Conservation (phyloP, 176 grass and related monocot species). For the Puya raimondii region DNA sequence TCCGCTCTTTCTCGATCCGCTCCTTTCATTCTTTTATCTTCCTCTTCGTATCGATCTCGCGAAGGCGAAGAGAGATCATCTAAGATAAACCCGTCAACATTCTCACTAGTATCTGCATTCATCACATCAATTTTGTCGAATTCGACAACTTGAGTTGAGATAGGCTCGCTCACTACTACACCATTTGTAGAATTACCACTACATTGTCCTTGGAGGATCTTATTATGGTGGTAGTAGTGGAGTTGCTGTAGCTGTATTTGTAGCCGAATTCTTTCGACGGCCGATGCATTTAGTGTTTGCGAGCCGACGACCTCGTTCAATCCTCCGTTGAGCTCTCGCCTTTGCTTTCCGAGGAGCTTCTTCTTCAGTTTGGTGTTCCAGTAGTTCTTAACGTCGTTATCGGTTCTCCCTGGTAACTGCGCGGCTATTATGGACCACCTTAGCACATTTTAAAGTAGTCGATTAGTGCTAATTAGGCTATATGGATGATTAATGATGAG, state of each 20-base stretch:
- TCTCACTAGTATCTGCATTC: conserved; percentile 15
- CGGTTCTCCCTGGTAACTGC: conserved; percentile 84
- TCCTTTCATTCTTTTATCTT: background rate
- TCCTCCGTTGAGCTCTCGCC: conserved; percentile 17
- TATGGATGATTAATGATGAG: background rate
- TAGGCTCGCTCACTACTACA: conserved; percentile 16
- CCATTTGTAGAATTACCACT: conserved; percentile 18
- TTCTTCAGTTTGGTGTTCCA: conserved; percentile 99
- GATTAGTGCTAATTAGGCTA: conserved; percentile 1
- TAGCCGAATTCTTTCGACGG: conserved; percentile 81
- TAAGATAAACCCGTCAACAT: conserved; percentile 6
- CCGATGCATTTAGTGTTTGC: conserved; percentile 51
- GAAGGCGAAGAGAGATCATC: conserved; percentile 42
- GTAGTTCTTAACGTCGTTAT: conserved; percentile 97
- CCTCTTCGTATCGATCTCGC: conserved; percentile 24
- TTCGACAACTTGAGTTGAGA: background rate
- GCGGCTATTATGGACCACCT: conserved; percentile 99
- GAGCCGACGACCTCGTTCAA: conserved; percentile 4
- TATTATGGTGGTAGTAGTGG: conserved; percentile 21
- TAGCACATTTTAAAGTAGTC: conserved; percentile 9
- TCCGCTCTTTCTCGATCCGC: too few relatives aligned
- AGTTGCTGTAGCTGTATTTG: conserved; percentile 73
- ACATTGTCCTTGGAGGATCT: conserved; percentile 15
- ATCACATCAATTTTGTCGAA: conserved; percentile 16
- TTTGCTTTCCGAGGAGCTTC: conserved; percentile 59